Conservation (phyloP, 306 rosid species). For the Inga oerstediana region DNA sequence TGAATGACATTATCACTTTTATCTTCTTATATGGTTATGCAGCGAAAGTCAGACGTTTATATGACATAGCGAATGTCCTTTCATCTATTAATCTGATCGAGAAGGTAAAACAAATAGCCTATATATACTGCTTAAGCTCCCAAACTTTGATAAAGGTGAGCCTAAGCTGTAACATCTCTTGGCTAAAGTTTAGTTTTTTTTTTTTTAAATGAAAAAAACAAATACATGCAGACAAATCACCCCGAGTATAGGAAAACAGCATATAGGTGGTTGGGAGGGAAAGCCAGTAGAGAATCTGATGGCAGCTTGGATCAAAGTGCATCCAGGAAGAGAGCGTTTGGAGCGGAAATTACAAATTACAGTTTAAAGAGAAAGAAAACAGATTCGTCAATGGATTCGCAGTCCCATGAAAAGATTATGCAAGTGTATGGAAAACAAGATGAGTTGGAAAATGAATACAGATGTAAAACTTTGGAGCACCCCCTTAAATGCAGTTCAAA, state of each 20-base stretch:
- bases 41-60: conserved; percentile 67
- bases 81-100: conserved; percentile 57
- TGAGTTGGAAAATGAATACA: conserved; percentile 32
- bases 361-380: conserved; percentile 44
- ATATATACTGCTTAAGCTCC: conserved; percentile 6
- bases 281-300: conserved; percentile 28
- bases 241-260: conserved; percentile 59
- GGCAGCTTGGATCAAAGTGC: conserved; percentile 12
- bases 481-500: conserved; percentile 35
- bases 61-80: conserved; percentile 62
- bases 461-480: conserved; percentile 22
- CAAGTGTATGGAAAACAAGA: conserved; percentile 1
- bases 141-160: neutral
- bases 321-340: conserved; percentile 53
- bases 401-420: conserved; percentile 9
- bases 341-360: conserved; percentile 53
- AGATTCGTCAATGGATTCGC: conserved; percentile 14
- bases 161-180: neutral
- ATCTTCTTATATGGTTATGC: conserved; percentile 16
- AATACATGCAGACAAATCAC: conserved; percentile 45
- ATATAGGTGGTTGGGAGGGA: conserved; percentile 60
- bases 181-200: neutral
- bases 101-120: conserved; percentile 45
- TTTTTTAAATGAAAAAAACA: neutral
- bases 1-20: neutral